A percentile compares a stretch with the other conserved stretches of the same genome.
phyloP scores from a whole-genome alignment of 2,329 filamentous ascomycete species.

The Claviceps capensis region DNA sequence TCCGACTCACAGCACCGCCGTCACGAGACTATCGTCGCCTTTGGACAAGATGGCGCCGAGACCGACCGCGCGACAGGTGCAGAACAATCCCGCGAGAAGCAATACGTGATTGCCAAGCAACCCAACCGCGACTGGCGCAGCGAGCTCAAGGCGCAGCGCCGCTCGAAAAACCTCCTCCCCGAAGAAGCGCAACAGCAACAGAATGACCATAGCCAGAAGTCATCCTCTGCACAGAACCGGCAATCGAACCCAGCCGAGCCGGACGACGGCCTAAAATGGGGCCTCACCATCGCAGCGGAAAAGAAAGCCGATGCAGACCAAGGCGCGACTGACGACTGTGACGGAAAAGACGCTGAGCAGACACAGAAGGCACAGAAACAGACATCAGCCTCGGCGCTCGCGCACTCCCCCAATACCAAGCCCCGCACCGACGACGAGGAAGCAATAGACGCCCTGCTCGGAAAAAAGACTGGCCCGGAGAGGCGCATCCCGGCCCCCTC shows the following conservation, averaged over 20 bases:
- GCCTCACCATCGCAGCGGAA: slow-evolving; percentile 32
- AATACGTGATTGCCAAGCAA: slow-evolving; percentile 43
- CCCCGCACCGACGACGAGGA: slow-evolving; percentile 27
- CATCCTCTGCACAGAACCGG: slow-evolving; percentile 3
- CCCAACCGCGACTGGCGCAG: slow-evolving; percentile 50
- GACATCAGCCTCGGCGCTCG: too few species aligned
- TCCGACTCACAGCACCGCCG: slow-evolving; percentile 19
- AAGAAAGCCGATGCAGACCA: slow-evolving; percentile 9
- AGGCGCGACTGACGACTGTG: neutral
- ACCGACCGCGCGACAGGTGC: slow-evolving; percentile 23
- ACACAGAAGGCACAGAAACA: neutral
- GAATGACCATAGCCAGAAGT: slow-evolving; percentile 10
- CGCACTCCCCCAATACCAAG: neutral
- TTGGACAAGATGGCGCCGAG: slow-evolving; percentile 30
- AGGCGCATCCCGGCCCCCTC: slow-evolving; percentile 37
- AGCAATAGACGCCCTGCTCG: slow-evolving; percentile 54
- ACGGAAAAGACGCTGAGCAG: neutral
- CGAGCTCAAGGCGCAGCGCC: slow-evolving; percentile 32
- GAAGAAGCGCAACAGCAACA: slow-evolving; percentile 37
- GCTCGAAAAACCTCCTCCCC: slow-evolving; percentile 43
- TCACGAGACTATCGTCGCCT: slow-evolving; percentile 36
- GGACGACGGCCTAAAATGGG: slow-evolving; percentile 28
- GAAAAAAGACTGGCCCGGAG: slow-evolving; percentile 29
- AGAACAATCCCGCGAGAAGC: slow-evolving; percentile 15
- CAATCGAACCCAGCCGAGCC: neutral